Percentiles rank a stretch among this genome's conserved stretches.
Conservation (phyloP, 1,284 basidiomycete species). For the Melampsora occidentalis region DNA sequence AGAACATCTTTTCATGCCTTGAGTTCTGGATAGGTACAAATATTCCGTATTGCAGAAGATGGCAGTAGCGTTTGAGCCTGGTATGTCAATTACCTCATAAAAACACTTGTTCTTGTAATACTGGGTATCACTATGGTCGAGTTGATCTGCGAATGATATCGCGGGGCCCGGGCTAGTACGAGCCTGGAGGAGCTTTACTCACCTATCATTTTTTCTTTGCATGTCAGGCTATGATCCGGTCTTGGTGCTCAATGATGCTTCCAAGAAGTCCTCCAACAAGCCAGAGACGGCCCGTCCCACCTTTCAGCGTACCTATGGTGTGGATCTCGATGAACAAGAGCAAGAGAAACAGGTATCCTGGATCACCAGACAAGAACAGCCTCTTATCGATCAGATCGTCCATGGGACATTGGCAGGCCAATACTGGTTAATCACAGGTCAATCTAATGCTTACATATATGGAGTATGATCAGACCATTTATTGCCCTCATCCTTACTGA, state of each 20-base stretch:
- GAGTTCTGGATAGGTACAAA: slow-evolving; percentile 33
- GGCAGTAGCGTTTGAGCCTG: slow-evolving; percentile 42
- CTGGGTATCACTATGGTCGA: too few relatives aligned
- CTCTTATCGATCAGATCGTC: slow-evolving; percentile 37
- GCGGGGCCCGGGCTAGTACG: too few relatives aligned
- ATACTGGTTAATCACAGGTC: slow-evolving; percentile 42
- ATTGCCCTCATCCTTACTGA: neutral
- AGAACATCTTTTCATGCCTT: neutral
- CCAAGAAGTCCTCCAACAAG: slow-evolving; percentile 9
- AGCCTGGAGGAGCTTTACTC: too few relatives aligned
- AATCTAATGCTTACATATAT: neutral
- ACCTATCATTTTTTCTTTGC: neutral
- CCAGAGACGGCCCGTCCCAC: slow-evolving; percentile 29
- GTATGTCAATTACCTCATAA: slow-evolving; percentile 4
- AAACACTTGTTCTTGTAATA: too few relatives aligned
- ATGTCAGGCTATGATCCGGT: slow-evolving; percentile 39
- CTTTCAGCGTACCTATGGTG: neutral
- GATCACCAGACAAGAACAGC: slow-evolving; percentile 34
- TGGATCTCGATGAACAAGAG: slow-evolving; percentile 15
- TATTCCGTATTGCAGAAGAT: slow-evolving; percentile 42
- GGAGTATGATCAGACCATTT: too few relatives aligned
- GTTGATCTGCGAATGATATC: too few relatives aligned
- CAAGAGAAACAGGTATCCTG: slow-evolving; percentile 12
- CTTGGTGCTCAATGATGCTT: slow-evolving; percentile 35
- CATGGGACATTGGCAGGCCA: slow-evolving; percentile 40